A percentile compares a stretch with the other conserved stretches of the same genome.
These are phyloP conservation scores for Strobilomyces confusus DNA, from an alignment of 768 basidiomycete species.

Conservation along the genomic window DNA sequence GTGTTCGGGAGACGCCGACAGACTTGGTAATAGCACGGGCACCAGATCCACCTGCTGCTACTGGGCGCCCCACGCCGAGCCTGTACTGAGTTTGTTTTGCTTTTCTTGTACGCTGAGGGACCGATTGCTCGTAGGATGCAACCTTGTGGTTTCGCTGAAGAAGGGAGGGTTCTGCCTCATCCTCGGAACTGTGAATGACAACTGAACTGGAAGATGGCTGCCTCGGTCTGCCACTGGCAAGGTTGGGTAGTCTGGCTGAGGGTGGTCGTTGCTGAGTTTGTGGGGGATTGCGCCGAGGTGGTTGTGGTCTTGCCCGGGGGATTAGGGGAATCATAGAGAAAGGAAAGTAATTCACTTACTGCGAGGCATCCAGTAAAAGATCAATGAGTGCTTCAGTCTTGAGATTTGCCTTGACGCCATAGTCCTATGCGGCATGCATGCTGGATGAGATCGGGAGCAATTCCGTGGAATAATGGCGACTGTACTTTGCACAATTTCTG, in stretches of 20 bases:
- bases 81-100: conserved; percentile 67
- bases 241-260: conserved; percentile 33
- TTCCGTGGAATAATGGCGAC: conserved; percentile 11
- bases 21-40: conserved; percentile 64
- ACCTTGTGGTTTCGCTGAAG: conserved; percentile 18
- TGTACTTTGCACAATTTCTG: conserved; percentile 64
- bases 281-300: conserved; percentile 17
- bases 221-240: conserved; percentile 24
- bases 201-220: conserved; percentile 33
- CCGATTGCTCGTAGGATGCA: conserved; percentile 15
- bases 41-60: conserved; percentile 60
- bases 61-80: conserved; percentile 71
- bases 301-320: conserved; percentile 25
- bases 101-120: conserved; percentile 50
- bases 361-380: conserved; percentile 54
- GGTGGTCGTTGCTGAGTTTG: conserved; percentile 26
- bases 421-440: conserved; percentile 45
- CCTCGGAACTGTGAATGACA: conserved; percentile 40
- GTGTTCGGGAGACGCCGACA: conserved; percentile 42
- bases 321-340: conserved; percentile 35
- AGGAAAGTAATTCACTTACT: conserved; percentile 35
- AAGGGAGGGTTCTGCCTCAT: conserved; percentile 35
- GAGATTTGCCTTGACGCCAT: conserved; percentile 78
- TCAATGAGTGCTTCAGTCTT: conserved; percentile 79
- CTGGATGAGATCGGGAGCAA: conserved; percentile 12